Conservation (phyloP, 495 filamentous ascomycete genomes). For the Rhizodiscina lignyota region DNA sequence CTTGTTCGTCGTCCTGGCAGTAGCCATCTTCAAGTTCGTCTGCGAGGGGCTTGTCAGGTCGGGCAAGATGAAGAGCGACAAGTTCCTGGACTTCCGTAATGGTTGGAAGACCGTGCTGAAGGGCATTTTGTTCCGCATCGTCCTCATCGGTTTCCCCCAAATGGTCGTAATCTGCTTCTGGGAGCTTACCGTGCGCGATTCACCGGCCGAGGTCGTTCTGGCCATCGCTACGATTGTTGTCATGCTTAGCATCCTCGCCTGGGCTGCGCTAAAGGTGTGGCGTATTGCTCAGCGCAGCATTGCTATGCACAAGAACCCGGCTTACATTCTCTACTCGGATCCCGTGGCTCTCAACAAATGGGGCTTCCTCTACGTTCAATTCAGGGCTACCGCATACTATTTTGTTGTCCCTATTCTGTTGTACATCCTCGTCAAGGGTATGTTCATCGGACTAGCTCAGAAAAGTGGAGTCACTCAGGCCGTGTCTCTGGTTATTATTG, state of each 20-base stretch:
- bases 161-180: constrained; percentile 84
- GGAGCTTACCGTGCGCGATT: constrained; percentile 82
- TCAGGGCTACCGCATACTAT: constrained; percentile 92
- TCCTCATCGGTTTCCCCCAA: constrained; percentile 87
- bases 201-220: constrained; percentile 70
- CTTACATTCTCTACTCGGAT: constrained; percentile 94
- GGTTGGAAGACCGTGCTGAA: constrained; percentile 78
- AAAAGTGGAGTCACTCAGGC: constrained; percentile 59
- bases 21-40: constrained; percentile 62
- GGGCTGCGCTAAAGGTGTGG: constrained; percentile 81
- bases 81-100: constrained; percentile 86
- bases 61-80: constrained; percentile 68
- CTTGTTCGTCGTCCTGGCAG: constrained; percentile 49
- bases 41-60: constrained; percentile 58
- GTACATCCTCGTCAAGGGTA: constrained; percentile 71
- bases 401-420: constrained; percentile 72
- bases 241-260: constrained; percentile 62
- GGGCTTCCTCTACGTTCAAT: constrained; percentile 97
- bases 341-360: constrained; percentile 88
- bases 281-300: constrained; percentile 77
- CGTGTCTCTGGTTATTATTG: constrained; percentile 69
- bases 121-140: constrained; percentile 81
- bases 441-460: constrained; percentile 84
- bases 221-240: constrained; percentile 82
- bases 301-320: constrained; percentile 85